Base-by-base conservation (phyloP, 1,284 basidiomycete species). In the Neolentinus lepideus region DNA sequence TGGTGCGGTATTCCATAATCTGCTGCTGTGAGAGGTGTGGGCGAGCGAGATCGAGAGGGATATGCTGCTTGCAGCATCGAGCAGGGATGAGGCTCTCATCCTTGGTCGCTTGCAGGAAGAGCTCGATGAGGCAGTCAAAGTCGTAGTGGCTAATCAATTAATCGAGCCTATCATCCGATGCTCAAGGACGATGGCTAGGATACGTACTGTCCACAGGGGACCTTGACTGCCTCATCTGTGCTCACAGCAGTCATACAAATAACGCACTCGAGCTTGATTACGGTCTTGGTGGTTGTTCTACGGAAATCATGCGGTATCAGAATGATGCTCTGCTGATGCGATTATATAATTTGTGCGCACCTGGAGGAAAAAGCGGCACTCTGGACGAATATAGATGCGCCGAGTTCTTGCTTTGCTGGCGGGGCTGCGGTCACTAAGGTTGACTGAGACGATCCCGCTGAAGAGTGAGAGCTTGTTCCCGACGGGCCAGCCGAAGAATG, bases 51-150 rank as follows among this genome's bases (percentile, higher is more conserved):
- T 51, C 43, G 21, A 70, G n/a, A 1, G 66, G 58, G 57, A 76
- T 69, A 9, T 62, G 60, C 31, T 67, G 58, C 21, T 68, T 64
- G 62, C 76, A 78, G 63, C 76, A 78, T 10, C 68, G 64, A 4
- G 74, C 70, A 2, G 76, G 77, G 59, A 71, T 74, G 38, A 77
- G 67, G 1, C 67, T 67, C 59, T 78, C 75, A 64, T 76, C 74
- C 26, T 64, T 62, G 1, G 67, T 69, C 1, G 73, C 71, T 0
- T 68, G 62, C 29, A 69, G 61, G 56, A 73, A 72, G 52, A 76
- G 66, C 31, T 69, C 63, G 16, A 63, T 58, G 11, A 76, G 59
- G 57, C 77, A 79, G 1, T 54, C 54, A 11, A 56, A 56, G 62
- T 75, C 74, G 62, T 72, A 77, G 19, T 54, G 21, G 52, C 47